Conservation (phyloP, 2,329 filamentous ascomycete genomes). For the Fusarium sp. region DNA sequence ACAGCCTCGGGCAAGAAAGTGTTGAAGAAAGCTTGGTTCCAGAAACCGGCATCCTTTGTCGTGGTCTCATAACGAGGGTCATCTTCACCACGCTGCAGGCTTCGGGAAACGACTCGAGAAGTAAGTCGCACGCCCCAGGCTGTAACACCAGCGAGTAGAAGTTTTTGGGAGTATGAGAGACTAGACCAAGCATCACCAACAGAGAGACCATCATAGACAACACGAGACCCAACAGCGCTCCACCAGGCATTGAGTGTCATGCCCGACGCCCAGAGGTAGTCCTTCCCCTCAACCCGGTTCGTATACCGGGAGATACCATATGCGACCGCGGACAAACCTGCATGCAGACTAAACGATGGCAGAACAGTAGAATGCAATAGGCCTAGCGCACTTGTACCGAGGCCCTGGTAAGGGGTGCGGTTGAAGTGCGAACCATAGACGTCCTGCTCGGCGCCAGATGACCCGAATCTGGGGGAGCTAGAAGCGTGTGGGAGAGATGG, state of each 20-base stretch:
- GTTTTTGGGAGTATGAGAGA: conserved; percentile 13
- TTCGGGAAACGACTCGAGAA: conserved; percentile 6
- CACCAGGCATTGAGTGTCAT: conserved; percentile 33
- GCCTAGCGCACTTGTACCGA: conserved; percentile 14
- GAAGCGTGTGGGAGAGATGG: not conserved
- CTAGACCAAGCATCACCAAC: conserved; percentile 8
- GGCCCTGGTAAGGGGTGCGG: conserved; percentile 8
- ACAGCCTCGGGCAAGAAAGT: conserved; percentile 25
- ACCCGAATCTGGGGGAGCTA: not conserved
- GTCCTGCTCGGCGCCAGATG: conserved; percentile 14
- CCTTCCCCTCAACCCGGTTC: conserved; percentile 19
- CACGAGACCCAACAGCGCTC: conserved; percentile 21
- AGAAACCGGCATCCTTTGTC: conserved; percentile 9
- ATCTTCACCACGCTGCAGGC: conserved; percentile 13
- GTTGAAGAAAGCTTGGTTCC: conserved; percentile 10
- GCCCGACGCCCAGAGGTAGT: conserved; percentile 22
- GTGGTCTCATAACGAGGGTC: conserved; percentile 15
- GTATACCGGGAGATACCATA: conserved; percentile 22
- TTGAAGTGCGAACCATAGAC: conserved; percentile 24
- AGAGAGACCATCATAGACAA: conserved; percentile 1
- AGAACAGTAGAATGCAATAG: conserved; percentile 14
- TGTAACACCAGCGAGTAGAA: conserved; percentile 8
- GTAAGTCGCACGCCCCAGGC: conserved; percentile 22
- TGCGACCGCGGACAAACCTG: conserved; percentile 8
- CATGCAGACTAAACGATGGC: conserved; percentile 16